Evolutionary conservation across 495 filamentous ascomycete genomes (phyloP).

Genomic region (Talaromyces adpressus): DNA sequence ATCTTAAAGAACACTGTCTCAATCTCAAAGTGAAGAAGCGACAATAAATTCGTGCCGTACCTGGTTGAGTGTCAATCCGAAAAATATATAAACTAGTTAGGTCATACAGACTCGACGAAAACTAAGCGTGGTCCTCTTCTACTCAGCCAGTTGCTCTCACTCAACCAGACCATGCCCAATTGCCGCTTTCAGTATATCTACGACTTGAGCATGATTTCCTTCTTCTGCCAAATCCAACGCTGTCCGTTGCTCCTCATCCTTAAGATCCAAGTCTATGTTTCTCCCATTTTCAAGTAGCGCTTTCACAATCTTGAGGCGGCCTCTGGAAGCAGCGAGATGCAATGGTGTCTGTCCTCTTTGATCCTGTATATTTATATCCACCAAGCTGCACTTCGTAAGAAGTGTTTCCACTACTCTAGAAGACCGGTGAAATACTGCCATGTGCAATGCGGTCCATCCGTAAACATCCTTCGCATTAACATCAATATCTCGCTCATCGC

Average conservation of each 20-base stretch:
- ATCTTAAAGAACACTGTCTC: slow-evolving; percentile 33
- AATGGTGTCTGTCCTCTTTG: neutral
- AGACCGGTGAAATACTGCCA: neutral
- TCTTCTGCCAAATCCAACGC: neutral
- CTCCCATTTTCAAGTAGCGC: neutral
- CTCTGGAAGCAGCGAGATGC: neutral
- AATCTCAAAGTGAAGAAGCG: too few species aligned
- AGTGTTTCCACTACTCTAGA: neutral
- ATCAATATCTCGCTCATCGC: neutral
- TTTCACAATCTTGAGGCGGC: neutral
- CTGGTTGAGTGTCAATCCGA: too few species aligned
- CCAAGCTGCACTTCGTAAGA: neutral
- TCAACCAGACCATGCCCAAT: too few species aligned
- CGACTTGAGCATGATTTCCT: neutral
- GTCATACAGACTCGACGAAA: too few species aligned
- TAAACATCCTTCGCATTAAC: neutral
- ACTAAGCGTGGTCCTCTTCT: too few species aligned
- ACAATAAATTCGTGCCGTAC: too few species aligned
- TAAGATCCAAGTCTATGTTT: neutral
- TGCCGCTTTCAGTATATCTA: neutral
- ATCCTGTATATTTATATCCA: neutral
- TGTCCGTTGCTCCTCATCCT: neutral
- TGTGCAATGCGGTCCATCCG: neutral
- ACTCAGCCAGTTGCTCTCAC: too few species aligned
- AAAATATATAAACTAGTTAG: too few species aligned